Percentiles rank a stretch among this genome's conserved stretches.
These are phyloP conservation scores for Skeletonema potamos DNA, from an alignment of 108 stramenopile genomes.

Conservation along the genomic window DNA sequence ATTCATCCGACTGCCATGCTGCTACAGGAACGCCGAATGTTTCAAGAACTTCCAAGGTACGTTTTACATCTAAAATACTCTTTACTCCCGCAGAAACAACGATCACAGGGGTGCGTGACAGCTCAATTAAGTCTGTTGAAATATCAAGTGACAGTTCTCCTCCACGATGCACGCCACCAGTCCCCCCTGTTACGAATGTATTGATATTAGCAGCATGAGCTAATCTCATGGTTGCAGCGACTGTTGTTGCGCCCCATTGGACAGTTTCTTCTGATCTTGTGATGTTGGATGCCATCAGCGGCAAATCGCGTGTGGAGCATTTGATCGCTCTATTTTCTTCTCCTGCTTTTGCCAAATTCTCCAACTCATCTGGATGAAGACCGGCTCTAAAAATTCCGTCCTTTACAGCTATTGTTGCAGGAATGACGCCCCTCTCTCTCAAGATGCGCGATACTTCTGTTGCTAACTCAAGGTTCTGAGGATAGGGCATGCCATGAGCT, in stretches of 20 bases:
- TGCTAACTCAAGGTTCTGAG: slow-evolving; percentile 91
- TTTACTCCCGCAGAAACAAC: slow-evolving; percentile 98
- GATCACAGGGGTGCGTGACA: slow-evolving; percentile 88
- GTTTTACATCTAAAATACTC: slow-evolving; percentile 91
- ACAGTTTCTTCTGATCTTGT: slow-evolving; percentile 19
- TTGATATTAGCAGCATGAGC: slow-evolving; percentile 88
- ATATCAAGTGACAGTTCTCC: slow-evolving; percentile 86
- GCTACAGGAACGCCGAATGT: slow-evolving; percentile 91
- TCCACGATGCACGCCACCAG: slow-evolving; percentile 95
- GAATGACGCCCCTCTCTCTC: slow-evolving; percentile 74
- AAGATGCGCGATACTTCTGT: slow-evolving; percentile 64
- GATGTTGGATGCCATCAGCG: slow-evolving; percentile 55
- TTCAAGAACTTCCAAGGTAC: slow-evolving; percentile 97
- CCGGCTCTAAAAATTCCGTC: slow-evolving; percentile 86
- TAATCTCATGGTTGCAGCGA: slow-evolving; percentile 91
- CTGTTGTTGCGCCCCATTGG: slow-evolving; percentile 89
- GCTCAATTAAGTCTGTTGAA: slow-evolving; percentile 92
- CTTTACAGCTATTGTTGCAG: slow-evolving; percentile 91
- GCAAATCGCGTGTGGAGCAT: slow-evolving; percentile 91
- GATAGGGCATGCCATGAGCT: slow-evolving; percentile 98
- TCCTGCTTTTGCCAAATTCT: slow-evolving; percentile 79
- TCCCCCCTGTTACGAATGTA: slow-evolving; percentile 94
- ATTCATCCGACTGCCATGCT: slow-evolving; percentile 78
- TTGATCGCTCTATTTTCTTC: slow-evolving; percentile 77
- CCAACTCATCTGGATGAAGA: slow-evolving; percentile 76